phyloP scores from a whole-genome alignment of 345 rosid species.

The Rhodamnia rubescens region DNA sequence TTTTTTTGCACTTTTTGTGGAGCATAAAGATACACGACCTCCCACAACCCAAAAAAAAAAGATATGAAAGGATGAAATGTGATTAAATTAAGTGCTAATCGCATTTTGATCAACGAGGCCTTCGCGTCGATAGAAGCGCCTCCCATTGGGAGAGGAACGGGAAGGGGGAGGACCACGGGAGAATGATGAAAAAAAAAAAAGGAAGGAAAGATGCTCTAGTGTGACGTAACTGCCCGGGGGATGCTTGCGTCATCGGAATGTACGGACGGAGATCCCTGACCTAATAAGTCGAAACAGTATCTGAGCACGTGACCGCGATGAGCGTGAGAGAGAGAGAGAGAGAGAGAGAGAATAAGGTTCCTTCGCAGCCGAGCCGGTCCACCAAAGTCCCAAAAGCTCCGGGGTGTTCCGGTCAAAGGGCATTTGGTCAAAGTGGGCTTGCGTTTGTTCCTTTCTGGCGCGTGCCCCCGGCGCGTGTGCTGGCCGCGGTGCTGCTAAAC shows the following conservation, averaged over 20 bases:
- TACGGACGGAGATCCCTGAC: background rate
- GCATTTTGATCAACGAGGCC: background rate
- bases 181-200: rapidly evolving
- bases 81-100: background rate
- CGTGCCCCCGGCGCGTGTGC: background rate
- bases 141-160: background rate
- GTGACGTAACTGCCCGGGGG: background rate
- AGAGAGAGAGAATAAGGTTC: background rate
- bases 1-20: background rate
- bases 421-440: background rate
- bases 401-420: background rate
- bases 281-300: background rate
- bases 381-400: background rate
- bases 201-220: background rate
- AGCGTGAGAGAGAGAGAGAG: too few species aligned
- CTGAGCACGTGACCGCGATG: background rate
- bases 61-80: background rate
- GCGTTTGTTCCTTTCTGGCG: background rate
- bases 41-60: background rate
- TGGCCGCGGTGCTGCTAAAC: background rate
- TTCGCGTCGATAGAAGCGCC: background rate
- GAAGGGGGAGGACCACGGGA: background rate
- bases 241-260: background rate
- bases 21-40: background rate
- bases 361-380: background rate